Conservation (phyloP, 2,329 filamentous ascomycete species). For the Sporothrix sp. region DNA sequence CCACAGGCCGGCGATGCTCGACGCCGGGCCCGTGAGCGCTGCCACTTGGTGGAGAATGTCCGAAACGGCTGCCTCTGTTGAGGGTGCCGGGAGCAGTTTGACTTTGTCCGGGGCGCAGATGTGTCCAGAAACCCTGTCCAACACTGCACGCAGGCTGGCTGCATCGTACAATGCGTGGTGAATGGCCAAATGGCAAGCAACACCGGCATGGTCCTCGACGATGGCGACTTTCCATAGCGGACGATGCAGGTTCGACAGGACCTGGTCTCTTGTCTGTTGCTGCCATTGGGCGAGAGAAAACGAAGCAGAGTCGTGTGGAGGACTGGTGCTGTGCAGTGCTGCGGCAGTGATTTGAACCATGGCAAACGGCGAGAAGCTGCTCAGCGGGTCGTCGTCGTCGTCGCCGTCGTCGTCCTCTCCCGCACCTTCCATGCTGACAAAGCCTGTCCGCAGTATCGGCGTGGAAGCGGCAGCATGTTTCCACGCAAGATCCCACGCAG, state of each 20-base stretch:
- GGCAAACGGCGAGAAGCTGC: constrained; percentile 44
- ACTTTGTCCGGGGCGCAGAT: too few relatives aligned
- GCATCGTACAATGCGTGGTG: constrained; percentile 87
- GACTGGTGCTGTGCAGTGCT: not conserved
- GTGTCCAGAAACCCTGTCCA: too few relatives aligned
- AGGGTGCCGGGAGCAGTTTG: too few relatives aligned
- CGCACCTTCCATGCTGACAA: constrained; percentile 52
- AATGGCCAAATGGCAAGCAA: constrained; percentile 35
- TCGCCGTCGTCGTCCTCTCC: constrained; percentile 64
- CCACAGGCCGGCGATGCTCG: constrained; percentile 52
- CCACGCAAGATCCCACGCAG: constrained; percentile 51
- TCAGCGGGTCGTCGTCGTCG: constrained; percentile 43
- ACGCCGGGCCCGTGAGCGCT: constrained; percentile 13
- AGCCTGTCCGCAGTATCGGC: constrained; percentile 68
- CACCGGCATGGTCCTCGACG: constrained; percentile 27
- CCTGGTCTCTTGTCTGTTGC: constrained; percentile 21
- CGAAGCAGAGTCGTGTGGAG: not conserved
- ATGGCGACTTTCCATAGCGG: constrained; percentile 57
- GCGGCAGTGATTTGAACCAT: constrained; percentile 54
- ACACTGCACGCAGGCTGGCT: constrained; percentile 54
- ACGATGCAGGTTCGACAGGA: constrained; percentile 36
- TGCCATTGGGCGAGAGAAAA: constrained; percentile 32
- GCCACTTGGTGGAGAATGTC: constrained; percentile 32
- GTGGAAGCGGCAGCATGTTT: constrained; percentile 40
- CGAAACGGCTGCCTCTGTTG: constrained; percentile 28